Base-by-base conservation (phyloP, 495 filamentous ascomycete species). In the Massariosphaeria phaeospora region DNA sequence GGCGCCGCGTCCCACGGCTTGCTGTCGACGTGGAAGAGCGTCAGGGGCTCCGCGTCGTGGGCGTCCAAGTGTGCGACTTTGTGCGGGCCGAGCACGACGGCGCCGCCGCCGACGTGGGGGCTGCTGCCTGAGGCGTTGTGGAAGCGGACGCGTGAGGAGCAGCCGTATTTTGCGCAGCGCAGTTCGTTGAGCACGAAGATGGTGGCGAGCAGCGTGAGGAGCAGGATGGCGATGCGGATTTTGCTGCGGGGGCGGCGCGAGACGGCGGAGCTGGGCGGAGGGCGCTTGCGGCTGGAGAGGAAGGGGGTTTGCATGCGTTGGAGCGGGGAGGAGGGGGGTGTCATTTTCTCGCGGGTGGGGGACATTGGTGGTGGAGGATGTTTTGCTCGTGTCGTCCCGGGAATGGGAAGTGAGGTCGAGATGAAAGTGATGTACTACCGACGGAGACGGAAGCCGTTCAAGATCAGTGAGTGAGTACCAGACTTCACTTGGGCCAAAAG, bases 101-200 rank as follows among this genome's bases (percentile, higher is more conserved):
- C n/a, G n/a, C n/a, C n/a, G n/a, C n/a, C n/a, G n/a, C n/a, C n/a
- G n/a, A n/a, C n/a, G n/a, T n/a, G n/a, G n/a, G n/a, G n/a, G n/a
- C n/a, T n/a, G n/a, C n/a, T n/a, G n/a, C n/a, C n/a, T n/a, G n/a
- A n/a, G n/a, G n/a, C n/a, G n/a, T 17, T 23, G 9, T 3, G 26
- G 15, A 38, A 47, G 12, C 43, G 30, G 3, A 48, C 35, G 8
- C 52, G 30, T 7, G 42, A 15, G 7, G 48, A 2, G 33, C 52
- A 55, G 1, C 42, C 52, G n/a, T 47, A 40, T 12, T 47, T 20
- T 6, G 15, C 12, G 20, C 52, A 55, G 1, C 43, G 30, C 13
- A 47, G 3, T 21, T 47, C 43, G 29, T 55, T 55, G 2, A 38
- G n/a, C 1, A 48, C 34, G 7, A 35, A 55, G 12, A 47, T 20